phyloP scores from a whole-genome alignment of 2,329 filamentous ascomycete species.

The Fusarium phyllophilum region DNA sequence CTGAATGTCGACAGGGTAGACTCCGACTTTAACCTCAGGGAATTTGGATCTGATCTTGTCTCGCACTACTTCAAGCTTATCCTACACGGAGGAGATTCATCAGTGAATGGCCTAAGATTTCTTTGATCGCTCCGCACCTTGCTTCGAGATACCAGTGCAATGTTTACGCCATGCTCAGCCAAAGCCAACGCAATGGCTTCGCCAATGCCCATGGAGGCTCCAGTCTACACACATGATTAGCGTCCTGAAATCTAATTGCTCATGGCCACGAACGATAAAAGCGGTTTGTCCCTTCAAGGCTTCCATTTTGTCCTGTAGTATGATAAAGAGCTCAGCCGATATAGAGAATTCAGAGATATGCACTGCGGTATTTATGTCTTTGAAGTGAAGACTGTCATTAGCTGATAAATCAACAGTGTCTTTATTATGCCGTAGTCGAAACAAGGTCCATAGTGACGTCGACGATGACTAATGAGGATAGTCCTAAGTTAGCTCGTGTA shows the following conservation, averaged over 20 bases:
- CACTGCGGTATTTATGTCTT: not conserved
- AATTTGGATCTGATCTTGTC: not conserved
- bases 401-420: not conserved
- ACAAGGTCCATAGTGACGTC: not conserved
- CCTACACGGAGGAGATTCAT: not conserved
- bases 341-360: no score
- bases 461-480: not conserved
- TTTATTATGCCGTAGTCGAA: not conserved
- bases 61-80: not conserved
- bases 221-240: not conserved
- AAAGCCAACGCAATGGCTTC: not conserved
- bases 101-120: rapidly evolving
- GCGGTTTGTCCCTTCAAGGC: not conserved
- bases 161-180: not conserved
- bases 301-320: not conserved
- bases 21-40: not conserved
- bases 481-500: not conserved
- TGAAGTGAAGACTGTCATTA: rapidly evolving
- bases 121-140: not conserved
- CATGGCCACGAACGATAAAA: not conserved
- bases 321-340: no score
- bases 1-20: not conserved
- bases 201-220: slow-evolving; percentile 21
- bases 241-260: rapidly evolving
- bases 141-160: not conserved